phyloP scores from a whole-genome alignment of 1,284 basidiomycete species.

The Mycosarcoma maydis region DNA sequence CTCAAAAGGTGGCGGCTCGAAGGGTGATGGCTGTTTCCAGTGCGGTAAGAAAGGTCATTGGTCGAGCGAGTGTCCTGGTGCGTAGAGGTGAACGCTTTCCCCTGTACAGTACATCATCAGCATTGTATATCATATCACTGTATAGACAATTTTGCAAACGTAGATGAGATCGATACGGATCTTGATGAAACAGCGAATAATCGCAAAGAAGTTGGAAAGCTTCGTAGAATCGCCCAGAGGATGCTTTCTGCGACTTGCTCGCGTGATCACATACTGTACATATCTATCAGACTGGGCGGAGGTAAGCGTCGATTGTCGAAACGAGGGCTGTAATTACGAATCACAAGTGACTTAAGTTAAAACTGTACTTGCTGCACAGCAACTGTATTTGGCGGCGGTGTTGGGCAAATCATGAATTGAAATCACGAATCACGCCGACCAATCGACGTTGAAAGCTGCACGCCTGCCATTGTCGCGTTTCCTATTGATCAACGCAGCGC shows the following conservation, averaged over 20 bases:
- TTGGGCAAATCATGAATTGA: slow-evolving; percentile 6
- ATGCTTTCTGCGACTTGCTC: too few species aligned
- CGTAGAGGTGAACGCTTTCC: background rate
- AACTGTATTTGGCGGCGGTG: background rate
- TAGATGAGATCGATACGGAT: slow-evolving; percentile 6
- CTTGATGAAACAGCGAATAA: background rate
- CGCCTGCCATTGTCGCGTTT: background rate
- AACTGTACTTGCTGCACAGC: too few species aligned
- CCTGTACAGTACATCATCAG: too few species aligned
- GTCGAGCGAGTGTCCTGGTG: slow-evolving; percentile 56
- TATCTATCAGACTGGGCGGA: too few species aligned
- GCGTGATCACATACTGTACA: too few species aligned
- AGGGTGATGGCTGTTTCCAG: slow-evolving; percentile 34
- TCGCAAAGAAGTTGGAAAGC: too few species aligned
- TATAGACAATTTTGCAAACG: too few species aligned
- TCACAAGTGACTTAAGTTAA: too few species aligned
- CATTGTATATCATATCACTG: too few species aligned
- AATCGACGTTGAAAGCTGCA: slow-evolving; percentile 2
- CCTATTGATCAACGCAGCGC: background rate
- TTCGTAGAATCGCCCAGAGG: too few species aligned
- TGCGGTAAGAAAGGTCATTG: slow-evolving; percentile 58
- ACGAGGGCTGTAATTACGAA: too few species aligned
- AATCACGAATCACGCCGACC: slow-evolving; percentile 16
- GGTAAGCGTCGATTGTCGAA: too few species aligned
- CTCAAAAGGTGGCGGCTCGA: slow-evolving; percentile 10